Evolutionary conservation across 805 yeast species (phyloP), one percentile per base, ranked within the genome.

Genomic region (Candida wancherniae): DNA sequence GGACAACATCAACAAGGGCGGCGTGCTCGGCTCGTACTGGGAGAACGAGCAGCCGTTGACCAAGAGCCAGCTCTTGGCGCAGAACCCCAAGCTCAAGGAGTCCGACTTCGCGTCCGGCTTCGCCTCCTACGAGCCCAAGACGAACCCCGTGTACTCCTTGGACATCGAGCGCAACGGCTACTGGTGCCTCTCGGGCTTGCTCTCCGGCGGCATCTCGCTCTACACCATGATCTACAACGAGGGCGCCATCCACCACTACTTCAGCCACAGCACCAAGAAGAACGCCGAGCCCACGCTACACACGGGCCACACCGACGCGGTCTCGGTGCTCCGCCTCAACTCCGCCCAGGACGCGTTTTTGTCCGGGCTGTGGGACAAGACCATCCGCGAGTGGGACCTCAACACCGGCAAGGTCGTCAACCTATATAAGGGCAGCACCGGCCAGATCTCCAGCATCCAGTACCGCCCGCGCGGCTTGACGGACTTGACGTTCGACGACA

Each of bases 301-400:
- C 11, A 28, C 33, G 12, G 70, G 69, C n/a, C 97, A 92, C 55
- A 69, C 61, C 11, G 79, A 77, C 33, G 75, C 95, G 0, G 85
- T 92, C 0, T 81, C 94, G 12, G 80, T 77, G 11, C 55, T 90
- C 23, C 63, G 65, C 33, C 63, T 92, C 34, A 83, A 78, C 50
- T 61, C 67, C 19, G 59, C 58, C 6, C 90, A 90, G 47, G 71
- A 71, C 26, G 58, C 62, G 26, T 79, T 87, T 28, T 45, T 90
- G 12, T 79, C 92, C 30, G 97, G 95, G 0, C 72, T 86, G 11
- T 92, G 97, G 98, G 98, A 92, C 60, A 81, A 75, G 55, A 64
- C 72, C 13, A 70, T 90, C 1, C 55, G 77, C 5, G 75, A 80
- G 41, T 90, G 97, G 95, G 98, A 92, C 57, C 63, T 92, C 37